Conservation (phyloP, 495 filamentous ascomycete genomes). For the Cairneyella variabilis region DNA sequence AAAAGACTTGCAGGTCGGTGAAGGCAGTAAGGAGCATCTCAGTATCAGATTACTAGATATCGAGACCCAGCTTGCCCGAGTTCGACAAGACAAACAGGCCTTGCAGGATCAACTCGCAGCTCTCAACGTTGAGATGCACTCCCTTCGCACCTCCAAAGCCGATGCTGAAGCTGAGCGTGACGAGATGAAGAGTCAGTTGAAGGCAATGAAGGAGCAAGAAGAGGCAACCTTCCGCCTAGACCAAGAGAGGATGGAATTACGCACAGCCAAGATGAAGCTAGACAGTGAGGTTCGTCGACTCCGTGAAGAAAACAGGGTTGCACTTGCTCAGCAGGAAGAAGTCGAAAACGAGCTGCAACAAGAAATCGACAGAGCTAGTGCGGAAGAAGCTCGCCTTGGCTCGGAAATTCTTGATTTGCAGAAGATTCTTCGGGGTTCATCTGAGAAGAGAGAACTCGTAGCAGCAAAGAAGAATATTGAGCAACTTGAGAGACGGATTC, state of each 20-base stretch:
- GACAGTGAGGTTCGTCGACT: constrained; percentile 57
- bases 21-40: constrained; percentile 32
- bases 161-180: constrained; percentile 61
- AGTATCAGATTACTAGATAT: constrained; percentile 28
- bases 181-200: constrained; percentile 56
- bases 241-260: constrained; percentile 58
- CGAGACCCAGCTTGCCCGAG: constrained; percentile 41
- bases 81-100: constrained; percentile 53
- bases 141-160: constrained; percentile 46
- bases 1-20: constrained; percentile 42
- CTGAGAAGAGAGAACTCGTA: constrained; percentile 35
- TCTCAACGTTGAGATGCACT: constrained; percentile 57
- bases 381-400: constrained; percentile 48
- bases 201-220: constrained; percentile 42
- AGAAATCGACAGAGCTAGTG: constrained; percentile 41
- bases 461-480: constrained; percentile 49
- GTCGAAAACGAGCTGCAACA: constrained; percentile 30
- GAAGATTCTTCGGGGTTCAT: constrained; percentile 32
- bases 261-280: constrained; percentile 53
- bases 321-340: constrained; percentile 46
- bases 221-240: constrained; percentile 54
- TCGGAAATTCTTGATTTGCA: constrained; percentile 48
- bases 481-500: constrained; percentile 54
- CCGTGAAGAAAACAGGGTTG: constrained; percentile 49
- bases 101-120: constrained; percentile 61